Evolutionary conservation across 1,284 basidiomycete genomes (phyloP).

Genomic region (Ustilago crameri): DNA sequence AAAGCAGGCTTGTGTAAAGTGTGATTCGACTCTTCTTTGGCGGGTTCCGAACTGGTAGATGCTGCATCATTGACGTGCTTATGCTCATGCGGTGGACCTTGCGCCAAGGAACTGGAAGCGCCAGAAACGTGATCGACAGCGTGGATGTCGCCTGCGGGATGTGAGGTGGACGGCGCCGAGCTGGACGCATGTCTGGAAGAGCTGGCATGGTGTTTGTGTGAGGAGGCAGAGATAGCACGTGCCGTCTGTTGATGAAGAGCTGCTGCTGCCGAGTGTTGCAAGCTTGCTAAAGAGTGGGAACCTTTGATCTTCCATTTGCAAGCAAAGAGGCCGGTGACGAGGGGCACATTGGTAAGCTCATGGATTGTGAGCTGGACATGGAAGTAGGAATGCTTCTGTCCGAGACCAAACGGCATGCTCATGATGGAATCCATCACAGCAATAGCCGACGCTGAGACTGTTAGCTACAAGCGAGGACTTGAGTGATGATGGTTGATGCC

Average conservation of each 20-base stretch:
- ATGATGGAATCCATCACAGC: constrained; percentile 24
- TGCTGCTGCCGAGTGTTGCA: constrained; percentile 44
- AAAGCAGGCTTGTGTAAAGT: constrained; percentile 17
- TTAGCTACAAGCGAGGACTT: too few species aligned
- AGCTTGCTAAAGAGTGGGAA: constrained; percentile 66
- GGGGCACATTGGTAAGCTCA: constrained; percentile 79
- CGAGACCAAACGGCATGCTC: constrained; percentile 51
- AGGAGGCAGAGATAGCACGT: constrained; percentile 11
- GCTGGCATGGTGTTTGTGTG: constrained; percentile 11
- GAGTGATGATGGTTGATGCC: neutral
- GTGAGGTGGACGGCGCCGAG: neutral
- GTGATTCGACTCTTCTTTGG: constrained; percentile 11
- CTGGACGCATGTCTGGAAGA: constrained; percentile 17
- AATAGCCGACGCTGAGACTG: too few species aligned
- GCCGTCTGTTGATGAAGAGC: constrained; percentile 34
- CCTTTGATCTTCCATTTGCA: constrained; percentile 81
- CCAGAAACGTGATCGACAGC: constrained; percentile 36
- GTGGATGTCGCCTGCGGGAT: constrained; percentile 9
- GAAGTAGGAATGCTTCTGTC: constrained; percentile 75
- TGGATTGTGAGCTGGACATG: constrained; percentile 76
- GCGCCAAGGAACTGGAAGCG: constrained; percentile 9
- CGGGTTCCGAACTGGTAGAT: constrained; percentile 21
- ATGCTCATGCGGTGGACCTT: constrained; percentile 18
- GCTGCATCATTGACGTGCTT: constrained; percentile 20
- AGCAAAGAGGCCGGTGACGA: constrained; percentile 79